Evolutionary conservation across 139 green algal genomes (phyloP).

Genomic region (Micractinium sp.): DNA sequence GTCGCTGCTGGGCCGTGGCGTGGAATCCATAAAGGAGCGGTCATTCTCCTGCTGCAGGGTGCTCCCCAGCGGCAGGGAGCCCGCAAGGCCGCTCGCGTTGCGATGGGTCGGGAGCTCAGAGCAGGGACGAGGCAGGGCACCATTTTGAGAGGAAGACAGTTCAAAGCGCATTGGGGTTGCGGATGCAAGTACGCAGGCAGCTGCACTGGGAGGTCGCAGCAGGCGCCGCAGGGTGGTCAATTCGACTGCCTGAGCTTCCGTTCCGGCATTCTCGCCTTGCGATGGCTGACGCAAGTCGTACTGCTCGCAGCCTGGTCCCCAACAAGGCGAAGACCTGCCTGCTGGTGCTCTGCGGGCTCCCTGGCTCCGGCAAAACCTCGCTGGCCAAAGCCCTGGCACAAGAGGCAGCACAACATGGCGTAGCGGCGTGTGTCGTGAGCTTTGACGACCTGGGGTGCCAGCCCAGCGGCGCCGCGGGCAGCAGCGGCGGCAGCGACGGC

Average conservation of each 20-base stretch:
- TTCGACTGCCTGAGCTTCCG: not conserved
- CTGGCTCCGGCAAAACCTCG: constrained; percentile 17
- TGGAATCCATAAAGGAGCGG: not conserved
- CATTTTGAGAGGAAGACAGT: not conserved
- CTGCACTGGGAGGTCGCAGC: not conserved
- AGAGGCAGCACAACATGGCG: not conserved
- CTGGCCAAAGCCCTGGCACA: not conserved
- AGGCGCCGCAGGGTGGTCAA: not conserved
- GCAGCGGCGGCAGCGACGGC: not conserved
- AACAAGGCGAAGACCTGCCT: not conserved
- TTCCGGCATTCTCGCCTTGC: not conserved
- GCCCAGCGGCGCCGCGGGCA: not conserved
- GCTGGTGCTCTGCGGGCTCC: constrained; percentile 5
- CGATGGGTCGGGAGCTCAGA: not conserved
- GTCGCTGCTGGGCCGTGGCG: too few species aligned
- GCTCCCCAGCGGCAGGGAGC: not conserved
- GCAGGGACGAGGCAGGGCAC: not conserved
- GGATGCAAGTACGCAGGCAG: too few species aligned
- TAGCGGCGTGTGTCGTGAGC: not conserved
- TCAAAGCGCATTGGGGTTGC: too few species aligned
- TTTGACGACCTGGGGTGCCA: constrained; percentile 26
- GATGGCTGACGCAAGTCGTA: not conserved
- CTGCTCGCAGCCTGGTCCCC: too few species aligned
- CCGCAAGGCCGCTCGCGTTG: not conserved
- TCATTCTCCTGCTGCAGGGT: not conserved